Percentiles rank a stretch among this genome's conserved stretches.
Conservation (phyloP, 345 rosid species). For the Salix caprea region DNA sequence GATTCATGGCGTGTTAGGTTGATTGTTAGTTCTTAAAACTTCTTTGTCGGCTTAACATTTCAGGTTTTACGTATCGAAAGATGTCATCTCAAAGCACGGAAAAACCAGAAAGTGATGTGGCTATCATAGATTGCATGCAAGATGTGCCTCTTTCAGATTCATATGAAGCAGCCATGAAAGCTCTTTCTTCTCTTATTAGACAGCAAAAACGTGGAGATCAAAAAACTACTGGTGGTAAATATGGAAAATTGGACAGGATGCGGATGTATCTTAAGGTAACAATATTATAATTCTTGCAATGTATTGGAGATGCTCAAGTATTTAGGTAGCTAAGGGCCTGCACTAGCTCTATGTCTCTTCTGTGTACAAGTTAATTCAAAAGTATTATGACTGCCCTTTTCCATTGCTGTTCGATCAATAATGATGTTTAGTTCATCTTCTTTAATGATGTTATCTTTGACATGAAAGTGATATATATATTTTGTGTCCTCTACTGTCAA, state of each 20-base stretch:
- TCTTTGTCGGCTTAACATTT: constrained; percentile 18
- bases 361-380: not conserved
- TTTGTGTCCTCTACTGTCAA: not conserved
- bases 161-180: constrained; percentile 78
- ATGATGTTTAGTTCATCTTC: not conserved
- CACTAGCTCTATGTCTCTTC: not conserved
- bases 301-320: constrained; percentile 2
- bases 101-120: constrained; percentile 25
- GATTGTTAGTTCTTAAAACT: constrained; percentile 11
- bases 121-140: constrained; percentile 29
- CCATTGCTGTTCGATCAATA: not conserved
- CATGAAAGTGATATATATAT: not conserved
- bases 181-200: constrained; percentile 76
- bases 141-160: constrained; percentile 42
- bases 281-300: not conserved
- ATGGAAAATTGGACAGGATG: constrained; percentile 66
- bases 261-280: constrained; percentile 63
- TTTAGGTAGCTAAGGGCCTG: not conserved
- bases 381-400: not conserved
- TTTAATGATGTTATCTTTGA: not conserved
- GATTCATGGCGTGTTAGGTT: not conserved
- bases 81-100: constrained; percentile 37
- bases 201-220: constrained; percentile 55
- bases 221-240: constrained; percentile 35
- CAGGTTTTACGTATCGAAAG: constrained; percentile 41